These are phyloP conservation scores for Ceratobasidium papillatum DNA, from an alignment of 1,284 basidiomycete species.

Conservation along the genomic window DNA sequence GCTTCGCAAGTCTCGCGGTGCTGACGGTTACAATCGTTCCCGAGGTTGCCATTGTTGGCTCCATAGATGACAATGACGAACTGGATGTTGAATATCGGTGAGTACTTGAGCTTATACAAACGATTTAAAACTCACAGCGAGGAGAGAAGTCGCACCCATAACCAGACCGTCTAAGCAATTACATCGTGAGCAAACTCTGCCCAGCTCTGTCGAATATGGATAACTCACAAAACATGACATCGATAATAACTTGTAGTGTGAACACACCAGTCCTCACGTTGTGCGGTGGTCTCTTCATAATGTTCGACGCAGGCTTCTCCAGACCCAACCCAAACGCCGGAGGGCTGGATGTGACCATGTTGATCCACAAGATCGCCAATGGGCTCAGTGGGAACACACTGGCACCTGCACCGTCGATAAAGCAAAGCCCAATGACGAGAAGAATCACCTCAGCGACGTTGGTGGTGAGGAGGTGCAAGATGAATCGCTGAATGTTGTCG, in stretches of 20 bases:
- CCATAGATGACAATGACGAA: constrained; percentile 68
- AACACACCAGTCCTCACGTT: constrained; percentile 63
- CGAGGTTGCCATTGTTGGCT: constrained; percentile 60
- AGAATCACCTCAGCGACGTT: constrained; percentile 72
- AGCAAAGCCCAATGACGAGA: constrained; percentile 70
- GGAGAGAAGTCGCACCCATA: constrained; percentile 65
- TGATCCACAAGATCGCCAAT: constrained; percentile 62
- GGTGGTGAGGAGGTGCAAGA: constrained; percentile 62
- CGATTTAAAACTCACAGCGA: constrained; percentile 21
- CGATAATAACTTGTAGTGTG: constrained; percentile 60
- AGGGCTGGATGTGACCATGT: constrained; percentile 60
- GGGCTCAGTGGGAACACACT: constrained; percentile 76
- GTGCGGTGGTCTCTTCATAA: constrained; percentile 66
- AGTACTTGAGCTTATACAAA: background rate
- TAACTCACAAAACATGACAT: constrained; percentile 57
- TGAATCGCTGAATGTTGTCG: constrained; percentile 59
- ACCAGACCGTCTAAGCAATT: constrained; percentile 62
- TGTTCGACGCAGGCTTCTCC: constrained; percentile 63
- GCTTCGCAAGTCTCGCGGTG: constrained; percentile 51
- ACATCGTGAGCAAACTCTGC: background rate
- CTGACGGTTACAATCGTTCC: constrained; percentile 60
- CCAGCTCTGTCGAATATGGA: background rate
- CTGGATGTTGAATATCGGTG: constrained; percentile 26
- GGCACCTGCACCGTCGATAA: constrained; percentile 63
- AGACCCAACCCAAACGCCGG: constrained; percentile 70